Evolutionary conservation across 2,329 filamentous ascomycete genomes (phyloP), one percentile per base, ranked within the genome.

Genomic region (Aurifilum marmelostoma): DNA sequence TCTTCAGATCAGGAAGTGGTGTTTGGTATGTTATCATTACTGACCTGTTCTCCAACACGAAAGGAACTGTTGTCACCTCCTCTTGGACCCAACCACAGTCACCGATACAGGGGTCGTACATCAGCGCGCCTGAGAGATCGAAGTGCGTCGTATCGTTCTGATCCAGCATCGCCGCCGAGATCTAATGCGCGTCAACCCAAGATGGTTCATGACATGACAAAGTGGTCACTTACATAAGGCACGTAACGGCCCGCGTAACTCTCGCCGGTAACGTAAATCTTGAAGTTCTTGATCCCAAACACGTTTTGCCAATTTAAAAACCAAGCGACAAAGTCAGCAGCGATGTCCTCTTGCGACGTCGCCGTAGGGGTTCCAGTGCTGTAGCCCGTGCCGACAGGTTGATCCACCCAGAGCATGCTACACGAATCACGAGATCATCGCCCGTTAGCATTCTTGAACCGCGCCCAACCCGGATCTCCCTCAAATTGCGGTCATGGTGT

Each of bases 71-170:
- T 34, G 52, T 9, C 9, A 56, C 50, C 56, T 65, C 47, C 16
- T 65, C 47, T 41, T 65, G 63, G 9, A 56, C 47, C n/a, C 39
- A 65, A 6, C 34, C 47, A 56, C 50, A 65, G 47, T 85, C 83
- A 34, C 85, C 85, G n/a, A 88, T 82, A 3, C 83, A 84, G 0
- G 90, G 89, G 73, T 92, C 89, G 76, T 91, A 91, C 71, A 92
- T 86, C 80, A 92, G 77, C 69, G 86, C 65, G 47, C 68, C 67
- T 27, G 66, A 11, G 47, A 78, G 80, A 69, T 85, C 86, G 29
- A 79, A 80, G 18, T 65, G 52, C 4, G 63, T 58, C n/a, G 63
- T 65, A 70, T 84, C 78, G 50, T 82, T 82, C 69, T 74, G 65
- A 76, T 84, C 79, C 59, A 88, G 79, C 77, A 88, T 84, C 7